These are phyloP conservation scores for Isabelozyma rhagii DNA, from an alignment of 805 yeast species.

Conservation along the genomic window DNA sequence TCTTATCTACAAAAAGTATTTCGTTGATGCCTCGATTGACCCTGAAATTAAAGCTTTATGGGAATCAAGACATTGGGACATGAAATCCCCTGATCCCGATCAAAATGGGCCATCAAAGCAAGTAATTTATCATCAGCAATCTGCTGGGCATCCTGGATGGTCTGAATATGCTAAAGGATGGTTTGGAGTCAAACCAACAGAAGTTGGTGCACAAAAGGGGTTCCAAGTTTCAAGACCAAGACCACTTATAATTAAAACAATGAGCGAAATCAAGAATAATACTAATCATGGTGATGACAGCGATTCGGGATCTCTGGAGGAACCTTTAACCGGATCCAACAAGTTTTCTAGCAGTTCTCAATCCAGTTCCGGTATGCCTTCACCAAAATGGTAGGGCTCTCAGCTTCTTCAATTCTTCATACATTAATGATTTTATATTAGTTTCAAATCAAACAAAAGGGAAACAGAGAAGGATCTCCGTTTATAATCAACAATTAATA, in stretches of 20 bases:
- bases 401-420: neutral
- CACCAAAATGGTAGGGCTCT: neutral
- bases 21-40: conserved; percentile 41
- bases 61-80: conserved; percentile 39
- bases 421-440: too few relatives aligned
- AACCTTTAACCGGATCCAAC: neutral
- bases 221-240: conserved; percentile 37
- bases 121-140: neutral
- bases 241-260: conserved; percentile 23
- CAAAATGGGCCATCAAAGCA: neutral
- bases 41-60: conserved; percentile 51
- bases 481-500: too few relatives aligned
- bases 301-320: neutral
- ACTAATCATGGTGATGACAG: neutral
- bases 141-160: neutral
- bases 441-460: neutral
- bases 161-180: neutral
- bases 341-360: neutral
- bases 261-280: neutral
- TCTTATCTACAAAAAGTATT: conserved; percentile 41
- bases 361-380: neutral
- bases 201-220: conserved; percentile 11
- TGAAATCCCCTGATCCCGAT: neutral
- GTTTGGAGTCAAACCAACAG: neutral
- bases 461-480: too few relatives aligned